phyloP scores from a whole-genome alignment of 768 basidiomycete genomes.

The Paxillus rubicundulus region DNA sequence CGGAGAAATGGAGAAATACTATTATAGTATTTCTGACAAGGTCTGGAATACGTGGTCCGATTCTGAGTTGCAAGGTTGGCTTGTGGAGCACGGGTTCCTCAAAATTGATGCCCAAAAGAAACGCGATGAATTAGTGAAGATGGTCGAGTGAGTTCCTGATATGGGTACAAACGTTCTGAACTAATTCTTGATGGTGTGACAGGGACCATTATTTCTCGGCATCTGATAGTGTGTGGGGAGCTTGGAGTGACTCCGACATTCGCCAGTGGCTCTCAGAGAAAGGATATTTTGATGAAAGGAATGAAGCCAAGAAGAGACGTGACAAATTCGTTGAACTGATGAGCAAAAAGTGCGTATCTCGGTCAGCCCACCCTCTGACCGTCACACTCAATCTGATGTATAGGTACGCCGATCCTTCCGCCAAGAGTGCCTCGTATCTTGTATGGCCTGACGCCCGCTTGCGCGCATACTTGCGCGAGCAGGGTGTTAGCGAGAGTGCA shows the following conservation, averaged over 20 bases:
- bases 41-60: slow-evolving; percentile 76
- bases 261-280: slow-evolving; percentile 72
- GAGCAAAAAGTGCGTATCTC: slow-evolving; percentile 54
- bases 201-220: slow-evolving; percentile 70
- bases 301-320: slow-evolving; percentile 59
- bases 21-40: slow-evolving; percentile 56
- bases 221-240: slow-evolving; percentile 55
- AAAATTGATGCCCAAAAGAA: slow-evolving; percentile 65
- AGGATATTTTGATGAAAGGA: slow-evolving; percentile 53
- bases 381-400: neutral
- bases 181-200: neutral
- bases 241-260: slow-evolving; percentile 76
- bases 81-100: slow-evolving; percentile 68
- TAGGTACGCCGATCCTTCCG: slow-evolving; percentile 53
- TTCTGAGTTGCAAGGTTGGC: slow-evolving; percentile 73
- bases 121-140: slow-evolving; percentile 75
- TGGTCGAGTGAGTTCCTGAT: slow-evolving; percentile 52
- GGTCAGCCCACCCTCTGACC: neutral
- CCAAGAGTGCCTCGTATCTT: slow-evolving; percentile 61
- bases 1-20: slow-evolving; percentile 72
- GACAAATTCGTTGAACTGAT: slow-evolving; percentile 76
- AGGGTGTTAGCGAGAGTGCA: slow-evolving; percentile 66
- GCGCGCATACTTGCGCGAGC: slow-evolving; percentile 81
- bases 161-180: no score
- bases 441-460: slow-evolving; percentile 93